Evolutionary conservation across 2,329 filamentous ascomycete genomes (phyloP).

Genomic region (Chrysoporthe deuterocubensis): DNA sequence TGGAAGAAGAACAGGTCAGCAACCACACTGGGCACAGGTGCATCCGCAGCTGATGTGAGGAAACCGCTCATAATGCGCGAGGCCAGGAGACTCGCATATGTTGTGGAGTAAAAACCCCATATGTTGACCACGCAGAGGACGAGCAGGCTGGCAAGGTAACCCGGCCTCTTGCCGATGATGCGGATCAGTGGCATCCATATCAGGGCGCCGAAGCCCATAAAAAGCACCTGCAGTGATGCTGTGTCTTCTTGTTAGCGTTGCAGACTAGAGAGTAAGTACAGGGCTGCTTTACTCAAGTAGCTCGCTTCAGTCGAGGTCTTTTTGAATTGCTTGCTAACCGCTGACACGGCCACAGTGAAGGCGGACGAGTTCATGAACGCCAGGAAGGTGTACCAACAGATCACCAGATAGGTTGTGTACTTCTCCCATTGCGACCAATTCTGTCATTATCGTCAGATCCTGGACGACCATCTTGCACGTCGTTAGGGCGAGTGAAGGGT

Average conservation of each 20-base stretch:
- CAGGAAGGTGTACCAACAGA: conserved; percentile 19
- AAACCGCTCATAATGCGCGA: conserved; percentile 9
- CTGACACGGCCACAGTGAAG: conserved; percentile 12
- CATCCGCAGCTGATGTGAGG: conserved; percentile 9
- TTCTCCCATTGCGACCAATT: conserved; percentile 16
- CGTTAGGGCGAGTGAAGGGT: background rate
- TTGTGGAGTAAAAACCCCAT: conserved; percentile 13
- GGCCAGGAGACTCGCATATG: conserved; percentile 10
- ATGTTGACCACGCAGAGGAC: conserved; percentile 15
- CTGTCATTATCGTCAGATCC: background rate
- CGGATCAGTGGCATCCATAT: conserved; percentile 16
- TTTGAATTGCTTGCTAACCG: conserved; percentile 8
- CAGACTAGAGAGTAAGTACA: background rate
- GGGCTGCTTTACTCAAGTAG: conserved; percentile 3
- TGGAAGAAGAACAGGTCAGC: conserved; percentile 17
- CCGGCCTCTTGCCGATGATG: conserved; percentile 18
- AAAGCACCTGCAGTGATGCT: conserved; percentile 14
- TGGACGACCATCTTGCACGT: background rate
- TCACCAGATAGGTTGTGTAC: conserved; percentile 14
- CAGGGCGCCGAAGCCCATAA: conserved; percentile 7
- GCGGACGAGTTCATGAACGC: conserved; percentile 13
- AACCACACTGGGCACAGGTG: conserved; percentile 12
- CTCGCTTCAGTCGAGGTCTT: conserved; percentile 13
- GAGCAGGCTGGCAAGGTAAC: conserved; percentile 2
- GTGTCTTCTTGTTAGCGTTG: background rate